Conservation (phyloP, 805 yeast species). For the Teunomyces panamensis region DNA sequence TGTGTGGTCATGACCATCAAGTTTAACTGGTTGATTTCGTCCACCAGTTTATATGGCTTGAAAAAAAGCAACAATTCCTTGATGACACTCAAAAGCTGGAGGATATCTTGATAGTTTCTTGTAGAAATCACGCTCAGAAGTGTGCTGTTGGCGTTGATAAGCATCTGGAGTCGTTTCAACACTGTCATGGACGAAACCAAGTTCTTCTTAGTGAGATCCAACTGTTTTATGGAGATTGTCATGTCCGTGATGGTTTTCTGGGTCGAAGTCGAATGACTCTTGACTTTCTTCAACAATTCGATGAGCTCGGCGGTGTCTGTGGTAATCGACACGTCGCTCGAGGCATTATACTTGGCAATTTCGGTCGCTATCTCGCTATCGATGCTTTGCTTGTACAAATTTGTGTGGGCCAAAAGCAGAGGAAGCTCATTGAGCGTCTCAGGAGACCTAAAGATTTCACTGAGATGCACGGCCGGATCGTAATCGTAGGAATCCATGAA, state of each 20-base stretch:
- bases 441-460: slow-evolving; percentile 30
- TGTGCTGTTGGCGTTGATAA: slow-evolving; percentile 69
- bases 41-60: slow-evolving; percentile 77
- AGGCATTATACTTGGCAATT: slow-evolving; percentile 30
- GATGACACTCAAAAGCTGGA: slow-evolving; percentile 64
- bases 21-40: slow-evolving; percentile 68
- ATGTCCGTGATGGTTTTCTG: slow-evolving; percentile 61
- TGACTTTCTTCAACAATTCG: slow-evolving; percentile 45
- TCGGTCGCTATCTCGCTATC: slow-evolving; percentile 42
- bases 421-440: slow-evolving; percentile 51
- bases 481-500: slow-evolving; percentile 5
- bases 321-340: slow-evolving; percentile 16
- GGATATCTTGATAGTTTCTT: slow-evolving; percentile 54
- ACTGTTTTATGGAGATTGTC: slow-evolving; percentile 72
- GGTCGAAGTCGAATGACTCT: slow-evolving; percentile 49
- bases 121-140: slow-evolving; percentile 46
- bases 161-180: slow-evolving; percentile 81
- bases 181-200: slow-evolving; percentile 82
- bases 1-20: slow-evolving; percentile 59
- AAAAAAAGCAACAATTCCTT: slow-evolving; percentile 70
- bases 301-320: slow-evolving; percentile 42
- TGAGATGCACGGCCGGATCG: slow-evolving; percentile 5
- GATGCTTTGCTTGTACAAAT: slow-evolving; percentile 48
- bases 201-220: slow-evolving; percentile 83
- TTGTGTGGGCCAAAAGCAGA: slow-evolving; percentile 46